These are phyloP conservation scores for Fusarium illudens DNA, from an alignment of 2,329 filamentous ascomycete genomes.

Conservation along the genomic window DNA sequence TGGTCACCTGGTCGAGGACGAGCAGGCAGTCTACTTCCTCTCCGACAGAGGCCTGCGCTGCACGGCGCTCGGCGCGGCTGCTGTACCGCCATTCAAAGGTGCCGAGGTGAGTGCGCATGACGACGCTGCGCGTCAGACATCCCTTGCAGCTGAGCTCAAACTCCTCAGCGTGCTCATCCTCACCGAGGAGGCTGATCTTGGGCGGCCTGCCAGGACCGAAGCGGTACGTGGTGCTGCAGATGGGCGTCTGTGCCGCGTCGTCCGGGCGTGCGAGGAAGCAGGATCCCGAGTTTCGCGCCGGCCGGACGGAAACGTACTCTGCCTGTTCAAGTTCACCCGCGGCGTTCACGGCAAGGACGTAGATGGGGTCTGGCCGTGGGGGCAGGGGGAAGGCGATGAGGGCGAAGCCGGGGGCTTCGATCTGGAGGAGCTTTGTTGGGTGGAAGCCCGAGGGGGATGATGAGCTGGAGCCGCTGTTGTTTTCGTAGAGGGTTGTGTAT, in stretches of 20 bases:
- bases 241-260: conserved; percentile 44
- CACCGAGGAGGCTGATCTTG: conserved; percentile 47
- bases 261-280: conserved; percentile 58
- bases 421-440: conserved; percentile 57
- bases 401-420: conserved; percentile 57
- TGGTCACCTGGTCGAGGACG: conserved; percentile 59
- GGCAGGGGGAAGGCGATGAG: conserved; percentile 54
- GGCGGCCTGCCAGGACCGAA: conserved; percentile 64
- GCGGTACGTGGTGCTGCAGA: conserved; percentile 64
- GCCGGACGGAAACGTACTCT: conserved; percentile 62
- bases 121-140: conserved; percentile 56
- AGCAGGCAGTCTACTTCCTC: conserved; percentile 53
- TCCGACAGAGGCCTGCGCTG: conserved; percentile 37
- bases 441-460: conserved; percentile 46
- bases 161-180: conserved; percentile 28
- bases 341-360: conserved; percentile 52
- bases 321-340: conserved; percentile 51
- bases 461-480: conserved; percentile 1
- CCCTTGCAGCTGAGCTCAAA: conserved; percentile 46
- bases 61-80: conserved; percentile 55
- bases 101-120: conserved; percentile 58
- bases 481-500: conserved; percentile 33
- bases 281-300: conserved; percentile 55
- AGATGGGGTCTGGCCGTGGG: conserved; percentile 51
- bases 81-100: conserved; percentile 66